Base-by-base conservation (phyloP, 371 early-diverging fungal genomes). In the Syncephalastrum racemosum region DNA sequence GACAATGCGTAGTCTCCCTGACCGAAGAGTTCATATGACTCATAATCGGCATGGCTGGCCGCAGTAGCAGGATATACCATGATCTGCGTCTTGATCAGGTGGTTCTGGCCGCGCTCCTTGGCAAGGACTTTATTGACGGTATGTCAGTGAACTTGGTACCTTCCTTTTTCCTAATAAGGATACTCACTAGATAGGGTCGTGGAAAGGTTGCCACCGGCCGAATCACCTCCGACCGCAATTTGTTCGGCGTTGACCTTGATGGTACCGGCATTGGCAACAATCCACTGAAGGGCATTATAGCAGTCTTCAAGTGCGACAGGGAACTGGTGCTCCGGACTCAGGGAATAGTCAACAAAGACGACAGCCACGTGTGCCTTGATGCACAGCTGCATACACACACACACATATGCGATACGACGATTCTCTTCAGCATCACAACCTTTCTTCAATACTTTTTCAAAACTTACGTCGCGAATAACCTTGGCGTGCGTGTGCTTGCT, bases 251-350 rank as follows among this genome's bases (percentile, higher is more conserved):
- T 53, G 4, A 63, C 51, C 6, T 61, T 56, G 18, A 63, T 44
- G 1, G 36, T 15, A 5, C 24, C 50, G 15, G 53, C 59, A 31
- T 64, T 56, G 10, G 47, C 58, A 40, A 50, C 19, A 15, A 60
- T 47, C 61, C 64, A 68, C 19, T 50, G 20, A 4, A 62, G 31
- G 4, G 68, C 63, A 7, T 52, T 54, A 46, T 67, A 49, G 19
- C 63, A 64, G 23, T 74, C 64, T 12, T 74, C 62, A 18, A 63
- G 42, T 3, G 62, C 63, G n/a, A 50, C 46, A 14, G 74, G 74
- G 31, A 54, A 74, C 3, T 55, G 61, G 12, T n/a, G 45, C 25
- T 74, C 74, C 2, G 75, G 70, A 8, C 61, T 59, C 3, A 70
- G 44, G 14, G 56, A 46, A 36, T 67, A 67, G 19, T 67, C 60